Base-by-base conservation (phyloP, 2,329 filamentous ascomycete species). In the Alternaria hordeiaustralica region DNA sequence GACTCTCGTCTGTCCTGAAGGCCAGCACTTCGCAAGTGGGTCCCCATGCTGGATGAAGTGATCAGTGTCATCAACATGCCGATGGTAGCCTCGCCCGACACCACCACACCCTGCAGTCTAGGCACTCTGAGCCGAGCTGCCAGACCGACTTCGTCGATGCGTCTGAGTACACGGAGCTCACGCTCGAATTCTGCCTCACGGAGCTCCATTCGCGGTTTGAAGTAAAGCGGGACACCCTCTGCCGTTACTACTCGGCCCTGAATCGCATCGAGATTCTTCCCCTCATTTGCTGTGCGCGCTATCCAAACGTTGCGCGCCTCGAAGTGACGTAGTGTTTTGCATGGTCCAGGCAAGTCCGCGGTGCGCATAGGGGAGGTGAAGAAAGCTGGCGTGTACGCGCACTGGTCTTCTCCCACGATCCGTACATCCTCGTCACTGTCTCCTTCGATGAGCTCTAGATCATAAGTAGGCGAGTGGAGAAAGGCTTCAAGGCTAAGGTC, bases 141-240 rank as follows among this genome's bases (percentile, higher is more conserved):
- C 15, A 65, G 46, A 15, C 63, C 47, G 13, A 21, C 15, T 41
- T 56, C 20, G 25, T 58, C n/a, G 6, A 65, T 58, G 13, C 45
- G 43, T 49, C 23, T 33, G 18, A 63, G 33, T 9, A 60, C 47
- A 12, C 9, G 15, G 18, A 59, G 36, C 59, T 62, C 63, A 43
- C 59, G 63, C 51, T 50, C 30, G 44, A 59, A 62, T 33, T 62
- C 61, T 36, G 41, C n/a, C 47, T 65, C 55, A n/a, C 51, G 51
- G 11, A 23, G 12, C 6, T 60, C 41, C 20, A 62, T 10, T 5
- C 61, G 58, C 20, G 45, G 64, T 49, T 66, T 64, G 55, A 66
- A 61, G 25, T 56, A 64, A 23, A 61, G n/a, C 4, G 15, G 13
- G 12, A 20, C 20, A n/a, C 62, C 58, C 7, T 58, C 55, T 8